These are phyloP conservation scores for Saccharomyces pastorianus DNA, from an alignment of 1,139 yeast genomes.

Conservation along the genomic window DNA sequence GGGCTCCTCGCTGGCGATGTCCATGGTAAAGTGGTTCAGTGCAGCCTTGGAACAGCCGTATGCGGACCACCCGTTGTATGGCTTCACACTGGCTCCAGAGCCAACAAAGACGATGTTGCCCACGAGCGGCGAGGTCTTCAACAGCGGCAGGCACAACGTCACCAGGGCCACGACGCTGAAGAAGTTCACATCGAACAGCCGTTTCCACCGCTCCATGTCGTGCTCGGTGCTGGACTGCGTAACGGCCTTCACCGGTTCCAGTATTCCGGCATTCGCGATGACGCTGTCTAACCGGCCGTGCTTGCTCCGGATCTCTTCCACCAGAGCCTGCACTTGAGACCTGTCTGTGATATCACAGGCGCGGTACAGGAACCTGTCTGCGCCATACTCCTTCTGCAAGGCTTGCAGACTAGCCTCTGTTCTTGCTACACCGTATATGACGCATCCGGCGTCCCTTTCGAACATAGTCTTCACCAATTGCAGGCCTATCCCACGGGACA, in stretches of 20 bases:
- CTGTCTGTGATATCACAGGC: slow-evolving; percentile 61
- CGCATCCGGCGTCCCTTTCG: slow-evolving; percentile 38
- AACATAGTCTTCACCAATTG: slow-evolving; percentile 54
- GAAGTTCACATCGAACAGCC: slow-evolving; percentile 65
- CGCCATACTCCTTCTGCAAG: slow-evolving; percentile 41
- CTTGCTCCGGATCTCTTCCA: slow-evolving; percentile 39
- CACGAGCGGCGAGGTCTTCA: slow-evolving; percentile 7
- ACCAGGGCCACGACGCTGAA: slow-evolving; percentile 66
- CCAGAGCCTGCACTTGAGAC: slow-evolving; percentile 37
- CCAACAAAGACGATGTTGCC: slow-evolving; percentile 60
- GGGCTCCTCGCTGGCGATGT: slow-evolving; percentile 62
- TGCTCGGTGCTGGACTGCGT: slow-evolving; percentile 26
- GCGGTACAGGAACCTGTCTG: slow-evolving; percentile 44
- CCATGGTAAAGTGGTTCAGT: too few species aligned
- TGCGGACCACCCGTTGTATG: too few species aligned
- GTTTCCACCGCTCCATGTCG: slow-evolving; percentile 50
- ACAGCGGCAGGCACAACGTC: slow-evolving; percentile 19
- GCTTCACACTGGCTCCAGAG: slow-evolving; percentile 55
- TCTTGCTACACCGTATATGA: slow-evolving; percentile 74
- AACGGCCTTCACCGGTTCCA: slow-evolving; percentile 60
- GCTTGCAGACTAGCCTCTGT: slow-evolving; percentile 41
- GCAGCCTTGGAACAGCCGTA: too few species aligned
- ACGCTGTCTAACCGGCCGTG: slow-evolving; percentile 53
- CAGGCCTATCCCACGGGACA: slow-evolving; percentile 69
- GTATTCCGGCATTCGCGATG: slow-evolving; percentile 79